These are phyloP conservation scores for Theobroma grandiflorum DNA, from an alignment of 441 rosid species.

Conservation along the genomic window DNA sequence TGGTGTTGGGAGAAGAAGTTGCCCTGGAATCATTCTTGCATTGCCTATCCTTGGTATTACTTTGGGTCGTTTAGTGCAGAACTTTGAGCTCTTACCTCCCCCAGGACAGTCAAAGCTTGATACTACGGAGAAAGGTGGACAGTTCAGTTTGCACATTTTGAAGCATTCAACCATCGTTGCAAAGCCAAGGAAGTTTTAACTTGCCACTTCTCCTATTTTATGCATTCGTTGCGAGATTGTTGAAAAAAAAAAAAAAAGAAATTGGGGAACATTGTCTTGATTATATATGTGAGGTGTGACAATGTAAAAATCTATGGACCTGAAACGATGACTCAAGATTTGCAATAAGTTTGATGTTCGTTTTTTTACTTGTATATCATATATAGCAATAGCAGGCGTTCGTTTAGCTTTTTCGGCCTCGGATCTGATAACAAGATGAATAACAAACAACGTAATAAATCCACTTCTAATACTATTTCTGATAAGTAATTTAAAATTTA, in stretches of 20 bases:
- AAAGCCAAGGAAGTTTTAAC: constrained; percentile 71
- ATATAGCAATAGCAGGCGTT: too few relatives aligned
- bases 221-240: not conserved
- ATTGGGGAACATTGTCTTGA: not conserved
- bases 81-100: constrained; percentile 93
- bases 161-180: constrained; percentile 88
- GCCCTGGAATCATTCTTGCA: constrained; percentile 96
- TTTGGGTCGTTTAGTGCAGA: constrained; percentile 89
- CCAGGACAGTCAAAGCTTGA: constrained; percentile 85
- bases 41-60: constrained; percentile 92
- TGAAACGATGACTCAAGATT: not conserved
- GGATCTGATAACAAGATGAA: too few relatives aligned
- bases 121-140: constrained; percentile 88
- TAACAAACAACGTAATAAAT: too few relatives aligned
- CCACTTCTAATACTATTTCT: too few relatives aligned
- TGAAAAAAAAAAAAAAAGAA: not conserved
- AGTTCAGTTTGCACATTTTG: constrained; percentile 91
- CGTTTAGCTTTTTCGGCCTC: too few relatives aligned
- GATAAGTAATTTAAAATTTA: too few relatives aligned
- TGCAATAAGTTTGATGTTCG: not conserved
- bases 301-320: not conserved
- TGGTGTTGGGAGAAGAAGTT: constrained; percentile 97
- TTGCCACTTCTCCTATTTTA: not conserved
- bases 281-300: not conserved
- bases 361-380: not conserved